Evolutionary conservation across 148 eudicot genomes (phyloP), one percentile per base, ranked within the genome.

Genomic region (Chenopodium suecicum): DNA sequence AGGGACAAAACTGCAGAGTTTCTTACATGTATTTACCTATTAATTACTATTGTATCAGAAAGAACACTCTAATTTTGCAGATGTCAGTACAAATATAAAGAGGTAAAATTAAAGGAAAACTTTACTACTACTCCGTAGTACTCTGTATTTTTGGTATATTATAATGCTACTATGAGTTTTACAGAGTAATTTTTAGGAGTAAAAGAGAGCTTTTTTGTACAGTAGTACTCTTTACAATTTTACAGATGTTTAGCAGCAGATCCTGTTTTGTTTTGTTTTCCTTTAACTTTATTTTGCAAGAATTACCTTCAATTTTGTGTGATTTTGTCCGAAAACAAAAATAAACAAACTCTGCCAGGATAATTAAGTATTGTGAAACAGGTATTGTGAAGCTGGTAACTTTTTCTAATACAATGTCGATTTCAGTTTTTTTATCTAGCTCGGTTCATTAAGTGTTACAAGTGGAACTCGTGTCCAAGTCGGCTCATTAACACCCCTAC

Each of bases 1-100:
- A 76, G 69, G 25, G 48, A 80, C 79, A 75, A 66, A 65, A 31
- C 80, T 80, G 80, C 76, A 76, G 47, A 78, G 65, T 58, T 69
- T 69, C 70, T 82, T 76, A 75, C 69, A 46, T 75, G 79, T 76
- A 31, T 70, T 34, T 70, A 74, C 75, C 50, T 16, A 78, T 65
- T 31, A 31, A 31, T 66, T 78, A 76, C 31, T 76, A 37, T 78
- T 12, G 16, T 79, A 69, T 70, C 46, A 34, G 77, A 72, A 46
- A 64, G 41, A 73, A 80, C 46, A 25, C 78, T 64, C 73, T 17
- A 74, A 74, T 25, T 74, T 73, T 81, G 63, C 72, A 80, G 60
- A 46, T 20, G 78, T 80, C 82, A 80, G 72, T 46, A 29, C 4
- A 62, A 63, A 22, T 2, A 7, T 48, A 47, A 62, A 58, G 69